A percentile compares a stretch with the other conserved stretches of the same genome.
These are phyloP conservation scores for Boletus patriciae DNA, from an alignment of 768 basidiomycete genomes.

Conservation along the genomic window DNA sequence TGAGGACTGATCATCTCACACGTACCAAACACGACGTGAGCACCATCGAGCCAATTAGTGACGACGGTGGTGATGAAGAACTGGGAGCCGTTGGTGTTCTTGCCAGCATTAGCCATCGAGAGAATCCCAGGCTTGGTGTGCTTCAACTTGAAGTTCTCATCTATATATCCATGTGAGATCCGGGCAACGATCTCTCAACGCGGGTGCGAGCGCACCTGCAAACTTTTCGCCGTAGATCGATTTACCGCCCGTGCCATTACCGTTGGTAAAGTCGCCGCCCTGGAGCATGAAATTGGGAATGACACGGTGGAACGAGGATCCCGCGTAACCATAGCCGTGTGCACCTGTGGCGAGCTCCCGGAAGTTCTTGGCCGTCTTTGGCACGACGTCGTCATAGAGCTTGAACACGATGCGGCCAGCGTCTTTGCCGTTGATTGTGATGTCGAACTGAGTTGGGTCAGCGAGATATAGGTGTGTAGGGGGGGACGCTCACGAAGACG, in stretches of 20 bases:
- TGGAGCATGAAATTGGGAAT: constrained; percentile 88
- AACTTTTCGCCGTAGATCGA: constrained; percentile 76
- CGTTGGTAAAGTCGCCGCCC: constrained; percentile 82
- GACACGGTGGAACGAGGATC: constrained; percentile 73
- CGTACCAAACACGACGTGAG: constrained; percentile 20
- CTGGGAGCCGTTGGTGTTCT: constrained; percentile 85
- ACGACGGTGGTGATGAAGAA: constrained; percentile 89
- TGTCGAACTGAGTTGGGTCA: constrained; percentile 55
- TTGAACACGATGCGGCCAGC: constrained; percentile 75
- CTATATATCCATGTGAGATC: constrained; percentile 41
- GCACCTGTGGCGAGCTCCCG: constrained; percentile 81
- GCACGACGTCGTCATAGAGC: constrained; percentile 79
- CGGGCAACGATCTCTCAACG: neutral
- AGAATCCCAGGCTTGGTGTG: constrained; percentile 70
- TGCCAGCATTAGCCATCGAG: constrained; percentile 80
- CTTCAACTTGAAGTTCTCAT: constrained; percentile 81
- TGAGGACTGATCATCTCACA: neutral
- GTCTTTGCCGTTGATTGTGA: constrained; percentile 43
- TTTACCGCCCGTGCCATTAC: constrained; percentile 76
- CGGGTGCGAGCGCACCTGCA: constrained; percentile 38
- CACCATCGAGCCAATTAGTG: constrained; percentile 37
- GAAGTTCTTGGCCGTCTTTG: constrained; percentile 80
- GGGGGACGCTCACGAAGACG: constrained; percentile 16
- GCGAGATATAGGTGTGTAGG: neutral
- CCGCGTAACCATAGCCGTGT: constrained; percentile 72